Evolutionary conservation across 129 eudicot species (phyloP), one percentile per base, ranked within the genome.

Genomic region (Helianthus tuberosus): DNA sequence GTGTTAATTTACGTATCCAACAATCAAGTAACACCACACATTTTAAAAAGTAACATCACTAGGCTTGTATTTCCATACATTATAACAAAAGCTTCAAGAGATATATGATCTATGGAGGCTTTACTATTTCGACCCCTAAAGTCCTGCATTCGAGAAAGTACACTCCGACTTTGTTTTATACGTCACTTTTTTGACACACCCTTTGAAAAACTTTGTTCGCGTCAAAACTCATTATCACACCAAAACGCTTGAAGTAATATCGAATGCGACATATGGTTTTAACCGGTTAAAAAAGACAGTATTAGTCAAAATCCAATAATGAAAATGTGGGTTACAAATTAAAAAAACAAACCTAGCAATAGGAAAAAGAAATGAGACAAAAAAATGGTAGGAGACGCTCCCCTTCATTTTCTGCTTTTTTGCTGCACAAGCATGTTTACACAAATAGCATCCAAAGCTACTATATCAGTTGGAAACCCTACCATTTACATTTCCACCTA

Each of bases 361-460:
- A 8, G 27, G 17, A 35, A 61, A 64, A 65, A 79, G 82, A 71
- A 35, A 72, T 72, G 74, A 79, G 83, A 78, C 82, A 78, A 71
- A 78, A 78, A 68, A 71, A 62, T 71, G 82, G 27, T 50, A 71
- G 71, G 7, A 64, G 69, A 41, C 79, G 74, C 84, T 84, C 81
- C 80, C 78, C 75, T 79, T 74, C 77, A 54, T 69, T 51, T 59
- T 79, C 68, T 78, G 35, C 87, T 83, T 90, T 90, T 87, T 84
- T 67, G 43, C 27, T 17, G 81, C 75, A 68, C 66, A 58, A 69
- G 79, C 77, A 68, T 66, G 64, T 47, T 39, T 59, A 53, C 59
- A 53, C 63, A 46, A 64, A 73, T 43, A 79, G 96, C 72, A 86
- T 88, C 94, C 90, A 83, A 85, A 80, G 95, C 74, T 50, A 38